Percentiles rank a stretch among this genome's conserved stretches.
Conservation (phyloP, 2,329 filamentous ascomycete species). For the Stemphylium vesicarium region DNA sequence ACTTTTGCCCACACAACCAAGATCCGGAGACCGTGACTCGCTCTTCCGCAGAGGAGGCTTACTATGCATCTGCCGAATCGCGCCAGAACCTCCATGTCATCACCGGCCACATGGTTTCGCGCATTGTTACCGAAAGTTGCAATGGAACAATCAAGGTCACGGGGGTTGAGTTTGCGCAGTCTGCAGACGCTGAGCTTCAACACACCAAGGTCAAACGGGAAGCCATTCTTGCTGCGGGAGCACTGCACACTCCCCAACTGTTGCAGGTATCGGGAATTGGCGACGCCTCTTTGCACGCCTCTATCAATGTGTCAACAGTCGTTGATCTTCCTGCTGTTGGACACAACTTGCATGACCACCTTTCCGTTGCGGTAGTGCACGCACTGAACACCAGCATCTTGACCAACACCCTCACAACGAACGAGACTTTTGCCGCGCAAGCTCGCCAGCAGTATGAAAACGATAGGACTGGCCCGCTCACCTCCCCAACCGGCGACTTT, state of each 20-base stretch:
- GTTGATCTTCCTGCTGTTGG: slow-evolving; percentile 37
- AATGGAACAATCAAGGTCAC: slow-evolving; percentile 21
- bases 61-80: slow-evolving; percentile 22
- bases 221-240: slow-evolving; percentile 33
- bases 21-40: slow-evolving; percentile 20
- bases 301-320: slow-evolving; percentile 25
- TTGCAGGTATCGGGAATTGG: slow-evolving; percentile 40
- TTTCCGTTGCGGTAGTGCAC: slow-evolving; percentile 19
- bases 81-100: slow-evolving; percentile 32
- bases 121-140: slow-evolving; percentile 17
- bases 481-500: slow-evolving; percentile 29
- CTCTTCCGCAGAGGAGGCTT: slow-evolving; percentile 29
- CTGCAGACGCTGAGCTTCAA: slow-evolving; percentile 13
- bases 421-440: slow-evolving; percentile 30
- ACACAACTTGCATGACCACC: slow-evolving; percentile 33
- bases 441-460: slow-evolving; percentile 23
- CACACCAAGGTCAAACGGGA: slow-evolving; percentile 29
- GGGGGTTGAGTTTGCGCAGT: slow-evolving; percentile 29
- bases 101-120: slow-evolving; percentile 21
- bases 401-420: slow-evolving; percentile 13
- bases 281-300: slow-evolving; percentile 24
- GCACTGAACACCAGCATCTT: slow-evolving; percentile 22
- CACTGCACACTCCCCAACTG: slow-evolving; percentile 35
- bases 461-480: slow-evolving; percentile 18
- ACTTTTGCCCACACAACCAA: slow-evolving; percentile 28